phyloP scores from a whole-genome alignment of 2,329 filamentous ascomycete genomes.

The Bisporella sp. region DNA sequence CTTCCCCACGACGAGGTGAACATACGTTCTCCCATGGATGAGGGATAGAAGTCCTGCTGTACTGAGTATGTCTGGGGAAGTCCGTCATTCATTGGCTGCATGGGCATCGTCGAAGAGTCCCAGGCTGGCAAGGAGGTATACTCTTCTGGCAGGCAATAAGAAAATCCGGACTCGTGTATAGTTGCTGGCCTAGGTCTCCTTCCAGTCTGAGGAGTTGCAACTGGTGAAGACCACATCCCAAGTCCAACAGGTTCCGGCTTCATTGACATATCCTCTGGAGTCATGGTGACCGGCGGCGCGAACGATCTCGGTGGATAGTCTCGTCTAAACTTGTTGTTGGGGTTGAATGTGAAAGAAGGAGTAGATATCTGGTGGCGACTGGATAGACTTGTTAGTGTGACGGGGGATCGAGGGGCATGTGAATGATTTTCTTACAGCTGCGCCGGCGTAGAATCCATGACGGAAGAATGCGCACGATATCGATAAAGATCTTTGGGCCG shows the following conservation, averaged over 20 bases:
- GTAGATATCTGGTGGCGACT: conserved; percentile 43
- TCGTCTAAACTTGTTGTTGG: conserved; percentile 32
- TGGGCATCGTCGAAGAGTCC: conserved; percentile 47
- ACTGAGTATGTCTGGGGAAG: conserved; percentile 48
- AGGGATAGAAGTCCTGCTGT: conserved; percentile 49
- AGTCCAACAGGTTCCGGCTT: conserved; percentile 42
- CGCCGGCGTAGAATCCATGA: conserved; percentile 45
- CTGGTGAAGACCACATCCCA: conserved; percentile 48
- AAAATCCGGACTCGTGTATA: conserved; percentile 52
- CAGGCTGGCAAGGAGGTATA: conserved; percentile 47
- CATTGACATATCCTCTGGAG: conserved; percentile 40
- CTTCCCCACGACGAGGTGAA: conserved; percentile 6
- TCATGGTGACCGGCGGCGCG: conserved; percentile 40
- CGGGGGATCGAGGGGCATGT: conserved; percentile 16
- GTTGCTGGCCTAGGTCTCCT: conserved; percentile 48
- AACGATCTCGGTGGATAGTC: conserved; percentile 37
- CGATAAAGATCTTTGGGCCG: conserved; percentile 12
- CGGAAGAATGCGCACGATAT: conserved; percentile 25
- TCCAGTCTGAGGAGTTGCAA: conserved; percentile 33
- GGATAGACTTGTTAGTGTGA: conserved; percentile 32
- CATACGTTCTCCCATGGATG: conserved; percentile 44
- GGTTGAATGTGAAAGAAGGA: conserved; percentile 42
- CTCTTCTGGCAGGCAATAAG: conserved; percentile 49
- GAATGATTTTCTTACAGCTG: conserved; percentile 41
- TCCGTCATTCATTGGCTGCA: conserved; percentile 35